Percentiles rank a stretch among this genome's conserved stretches.
Conservation (phyloP, 495 filamentous ascomycete species). For the Penicillium bialowiezense region DNA sequence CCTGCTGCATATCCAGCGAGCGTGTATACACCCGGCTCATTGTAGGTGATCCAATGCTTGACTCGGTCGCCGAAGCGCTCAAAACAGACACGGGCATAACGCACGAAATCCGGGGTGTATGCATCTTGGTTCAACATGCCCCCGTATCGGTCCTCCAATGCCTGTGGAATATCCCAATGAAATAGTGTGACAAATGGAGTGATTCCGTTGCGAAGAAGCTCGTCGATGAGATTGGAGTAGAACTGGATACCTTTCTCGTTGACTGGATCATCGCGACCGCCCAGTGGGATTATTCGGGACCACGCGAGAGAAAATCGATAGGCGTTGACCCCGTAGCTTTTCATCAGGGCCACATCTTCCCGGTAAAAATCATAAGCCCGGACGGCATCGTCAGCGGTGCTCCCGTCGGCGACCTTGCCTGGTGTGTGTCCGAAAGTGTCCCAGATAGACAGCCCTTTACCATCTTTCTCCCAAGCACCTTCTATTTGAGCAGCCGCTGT, state of each 20-base stretch:
- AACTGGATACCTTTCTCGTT: conserved; percentile 44
- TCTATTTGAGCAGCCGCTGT: conserved; percentile 59
- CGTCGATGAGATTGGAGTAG: conserved; percentile 44
- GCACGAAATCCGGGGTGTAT: conserved; percentile 44
- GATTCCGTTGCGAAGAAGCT: conserved; percentile 40
- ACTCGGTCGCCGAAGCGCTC: conserved; percentile 42
- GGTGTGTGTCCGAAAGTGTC: conserved; percentile 66
- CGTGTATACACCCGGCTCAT: conserved; percentile 46
- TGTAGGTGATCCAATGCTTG: conserved; percentile 51
- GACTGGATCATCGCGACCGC: conserved; percentile 29
- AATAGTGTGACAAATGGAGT: conserved; percentile 49
- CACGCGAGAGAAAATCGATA: conserved; percentile 74
- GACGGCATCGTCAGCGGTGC: conserved; percentile 63
- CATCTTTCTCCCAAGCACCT: conserved; percentile 62
- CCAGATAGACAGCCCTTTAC: conserved; percentile 70
- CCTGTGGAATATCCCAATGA: conserved; percentile 50
- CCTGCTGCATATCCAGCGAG: conserved; percentile 49
- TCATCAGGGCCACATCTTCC: conserved; percentile 71
- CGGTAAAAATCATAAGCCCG: conserved; percentile 67
- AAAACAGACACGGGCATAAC: conserved; percentile 47
- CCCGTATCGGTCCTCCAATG: conserved; percentile 44
- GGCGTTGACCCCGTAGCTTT: conserved; percentile 57
- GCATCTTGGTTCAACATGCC: conserved; percentile 44
- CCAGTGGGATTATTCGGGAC: conserved; percentile 63
- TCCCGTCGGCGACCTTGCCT: conserved; percentile 66